Percentiles rank a stretch among this genome's conserved stretches.
Conservation (phyloP, 108 stramenopile genomes). For the Phaeodactylum tricornutum region DNA sequence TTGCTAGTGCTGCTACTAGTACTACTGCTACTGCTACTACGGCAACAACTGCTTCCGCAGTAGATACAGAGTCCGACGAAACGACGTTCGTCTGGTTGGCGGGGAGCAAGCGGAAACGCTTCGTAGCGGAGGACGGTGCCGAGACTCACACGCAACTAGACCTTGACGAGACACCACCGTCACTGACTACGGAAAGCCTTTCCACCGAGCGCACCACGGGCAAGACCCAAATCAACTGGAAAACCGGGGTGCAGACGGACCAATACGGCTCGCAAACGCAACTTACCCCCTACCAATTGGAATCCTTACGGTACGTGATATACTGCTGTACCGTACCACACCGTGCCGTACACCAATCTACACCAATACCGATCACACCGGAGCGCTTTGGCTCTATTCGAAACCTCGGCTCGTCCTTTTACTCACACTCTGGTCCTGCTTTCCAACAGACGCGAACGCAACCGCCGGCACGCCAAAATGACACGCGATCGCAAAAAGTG, state of each 20-base stretch:
- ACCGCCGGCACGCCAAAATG: constrained; percentile 94
- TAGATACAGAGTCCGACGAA: background rate
- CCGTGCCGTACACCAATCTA: no score
- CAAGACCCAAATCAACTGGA: constrained; percentile 76
- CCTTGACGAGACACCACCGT: constrained; percentile 11
- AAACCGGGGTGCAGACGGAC: constrained; percentile 63
- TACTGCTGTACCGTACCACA: no score
- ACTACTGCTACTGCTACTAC: background rate
- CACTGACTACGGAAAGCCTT: constrained; percentile 51
- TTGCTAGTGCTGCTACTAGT: background rate
- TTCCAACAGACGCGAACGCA: constrained; percentile 75
- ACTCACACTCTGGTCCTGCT: no score
- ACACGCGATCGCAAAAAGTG: constrained; percentile 85
- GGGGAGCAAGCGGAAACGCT: constrained; percentile 62
- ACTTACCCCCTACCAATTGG: constrained; percentile 50
- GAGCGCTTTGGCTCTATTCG: no score
- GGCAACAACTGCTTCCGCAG: background rate
- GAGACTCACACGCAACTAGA: constrained; percentile 9
- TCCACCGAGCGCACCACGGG: constrained; percentile 41
- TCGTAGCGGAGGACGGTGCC: constrained; percentile 31
- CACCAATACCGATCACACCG: no score
- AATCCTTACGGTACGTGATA: constrained; percentile 48
- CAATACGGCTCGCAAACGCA: constrained; percentile 36
- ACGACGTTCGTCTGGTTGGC: constrained; percentile 11
- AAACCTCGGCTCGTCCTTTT: no score